phyloP scores from a whole-genome alignment of 208 protist species.

The Acanthamoeba rhysodes region DNA sequence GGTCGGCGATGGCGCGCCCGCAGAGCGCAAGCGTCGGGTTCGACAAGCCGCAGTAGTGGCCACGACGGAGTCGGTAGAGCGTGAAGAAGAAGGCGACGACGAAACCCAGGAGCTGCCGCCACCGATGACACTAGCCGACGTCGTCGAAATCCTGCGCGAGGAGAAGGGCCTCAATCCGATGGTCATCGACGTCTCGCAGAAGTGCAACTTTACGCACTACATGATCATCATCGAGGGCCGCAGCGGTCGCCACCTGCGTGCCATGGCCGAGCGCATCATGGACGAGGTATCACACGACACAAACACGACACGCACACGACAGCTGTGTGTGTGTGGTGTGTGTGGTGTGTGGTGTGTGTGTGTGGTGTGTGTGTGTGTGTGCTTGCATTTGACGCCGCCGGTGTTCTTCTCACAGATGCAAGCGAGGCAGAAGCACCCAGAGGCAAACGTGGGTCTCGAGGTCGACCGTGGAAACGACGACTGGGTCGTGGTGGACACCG shows the following conservation, averaged over 20 bases:
- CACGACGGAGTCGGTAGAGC: neutral
- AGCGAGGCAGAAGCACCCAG: neutral
- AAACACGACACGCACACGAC: neutral
- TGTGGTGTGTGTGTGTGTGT: neutral
- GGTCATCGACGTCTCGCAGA: conserved; percentile 37
- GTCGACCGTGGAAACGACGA: conserved; percentile 53
- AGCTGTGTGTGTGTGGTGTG: too few relatives aligned
- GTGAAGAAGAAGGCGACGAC: neutral
- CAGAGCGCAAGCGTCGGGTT: neutral
- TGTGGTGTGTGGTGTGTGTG: too few relatives aligned
- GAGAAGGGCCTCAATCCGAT: conserved; percentile 47
- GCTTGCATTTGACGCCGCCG: neutral
- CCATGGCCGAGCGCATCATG: conserved; percentile 69
- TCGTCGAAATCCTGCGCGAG: conserved; percentile 16
- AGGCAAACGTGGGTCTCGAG: neutral
- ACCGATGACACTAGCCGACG: conserved; percentile 19
- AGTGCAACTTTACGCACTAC: conserved; percentile 67
- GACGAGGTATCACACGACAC: conserved; percentile 8
- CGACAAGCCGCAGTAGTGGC: neutral
- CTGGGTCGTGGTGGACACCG: conserved; percentile 62
- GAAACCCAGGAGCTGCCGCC: conserved; percentile 7
- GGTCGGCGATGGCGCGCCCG: conserved; percentile 10
- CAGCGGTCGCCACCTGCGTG: conserved; percentile 59
- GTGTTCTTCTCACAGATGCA: neutral
- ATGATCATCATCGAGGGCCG: conserved; percentile 73